Conservation (phyloP, 495 filamentous ascomycete species). For the Oleoguttula mirabilis region DNA sequence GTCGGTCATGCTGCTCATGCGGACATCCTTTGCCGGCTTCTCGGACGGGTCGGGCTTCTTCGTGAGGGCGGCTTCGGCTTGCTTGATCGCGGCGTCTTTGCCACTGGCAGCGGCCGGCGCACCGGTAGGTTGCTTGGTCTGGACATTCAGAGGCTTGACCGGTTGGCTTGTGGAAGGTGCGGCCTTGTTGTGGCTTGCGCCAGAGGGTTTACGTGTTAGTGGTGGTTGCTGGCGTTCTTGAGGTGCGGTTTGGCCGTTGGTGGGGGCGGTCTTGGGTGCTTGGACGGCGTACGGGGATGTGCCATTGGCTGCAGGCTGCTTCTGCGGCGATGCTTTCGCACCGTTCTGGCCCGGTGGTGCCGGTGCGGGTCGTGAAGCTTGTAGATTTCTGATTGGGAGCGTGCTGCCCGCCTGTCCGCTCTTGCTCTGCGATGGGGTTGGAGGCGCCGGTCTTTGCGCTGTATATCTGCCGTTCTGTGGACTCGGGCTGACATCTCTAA, state of each 20-base stretch:
- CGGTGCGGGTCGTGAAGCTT: slow-evolving; percentile 47
- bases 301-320: slow-evolving; percentile 16
- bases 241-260: slow-evolving; percentile 10
- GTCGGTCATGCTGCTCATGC: slow-evolving; percentile 96
- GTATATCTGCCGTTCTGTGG: slow-evolving; percentile 51
- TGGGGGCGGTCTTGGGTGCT: slow-evolving; percentile 4
- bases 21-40: slow-evolving; percentile 72
- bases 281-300: slow-evolving; percentile 10
- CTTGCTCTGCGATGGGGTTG: slow-evolving; percentile 41
- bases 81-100: slow-evolving; percentile 21
- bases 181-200: slow-evolving; percentile 6
- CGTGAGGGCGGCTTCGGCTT: slow-evolving; percentile 64
- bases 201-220: slow-evolving; percentile 21
- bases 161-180: slow-evolving; percentile 23
- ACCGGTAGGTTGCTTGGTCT: slow-evolving; percentile 56
- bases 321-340: slow-evolving; percentile 11
- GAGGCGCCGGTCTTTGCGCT: slow-evolving; percentile 57
- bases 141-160: slow-evolving; percentile 84
- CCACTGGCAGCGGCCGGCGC: slow-evolving; percentile 22
- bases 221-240: slow-evolving; percentile 12
- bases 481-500: slow-evolving; percentile 31
- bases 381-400: slow-evolving; percentile 36
- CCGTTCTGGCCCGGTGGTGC: slow-evolving; percentile 38
- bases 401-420: slow-evolving; percentile 34
- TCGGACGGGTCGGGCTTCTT: slow-evolving; percentile 75